Evolutionary conservation across 192 early-diverging fungal genomes (phyloP).

Genomic region (Mortierella alpina): DNA sequence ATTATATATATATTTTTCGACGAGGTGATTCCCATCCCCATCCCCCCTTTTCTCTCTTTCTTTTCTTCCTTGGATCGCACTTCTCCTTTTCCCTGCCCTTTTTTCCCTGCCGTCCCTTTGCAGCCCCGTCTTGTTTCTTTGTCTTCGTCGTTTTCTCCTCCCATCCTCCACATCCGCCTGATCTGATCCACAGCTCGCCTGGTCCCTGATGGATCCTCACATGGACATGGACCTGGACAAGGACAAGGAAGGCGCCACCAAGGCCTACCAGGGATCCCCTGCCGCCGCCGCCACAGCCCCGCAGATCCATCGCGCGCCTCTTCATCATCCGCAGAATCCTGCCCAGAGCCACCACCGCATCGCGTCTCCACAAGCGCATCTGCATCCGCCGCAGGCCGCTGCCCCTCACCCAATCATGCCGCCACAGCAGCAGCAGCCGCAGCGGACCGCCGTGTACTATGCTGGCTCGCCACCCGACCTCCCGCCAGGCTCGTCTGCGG

Average conservation of each 20-base stretch:
- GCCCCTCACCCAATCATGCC: conserved; percentile 22
- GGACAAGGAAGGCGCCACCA: conserved; percentile 9
- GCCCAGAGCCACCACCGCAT: conserved; percentile 5
- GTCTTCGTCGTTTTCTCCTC: background rate
- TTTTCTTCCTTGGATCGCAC: background rate
- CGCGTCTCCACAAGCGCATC: conserved; percentile 29
- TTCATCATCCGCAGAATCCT: conserved; percentile 4
- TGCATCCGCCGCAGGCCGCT: background rate
- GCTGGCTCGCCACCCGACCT: conserved; percentile 14
- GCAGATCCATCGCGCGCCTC: background rate
- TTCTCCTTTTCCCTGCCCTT: background rate
- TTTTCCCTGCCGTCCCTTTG: background rate
- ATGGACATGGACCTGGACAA: conserved; percentile 18
- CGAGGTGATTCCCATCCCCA: background rate
- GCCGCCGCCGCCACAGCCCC: background rate
- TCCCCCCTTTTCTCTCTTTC: background rate
- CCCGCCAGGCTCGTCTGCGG: background rate
- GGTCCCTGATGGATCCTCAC: conserved; percentile 8
- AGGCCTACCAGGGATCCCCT: conserved; percentile 11
- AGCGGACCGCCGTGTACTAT: conserved; percentile 8
- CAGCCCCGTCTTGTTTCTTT: background rate
- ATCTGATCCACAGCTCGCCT: background rate
- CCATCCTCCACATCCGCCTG: background rate
- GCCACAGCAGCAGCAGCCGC: conserved; percentile 22
- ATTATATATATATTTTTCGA: background rate